Base-by-base conservation (phyloP, 2,329 filamentous ascomycete species). In the Hypoxylon sp. region DNA sequence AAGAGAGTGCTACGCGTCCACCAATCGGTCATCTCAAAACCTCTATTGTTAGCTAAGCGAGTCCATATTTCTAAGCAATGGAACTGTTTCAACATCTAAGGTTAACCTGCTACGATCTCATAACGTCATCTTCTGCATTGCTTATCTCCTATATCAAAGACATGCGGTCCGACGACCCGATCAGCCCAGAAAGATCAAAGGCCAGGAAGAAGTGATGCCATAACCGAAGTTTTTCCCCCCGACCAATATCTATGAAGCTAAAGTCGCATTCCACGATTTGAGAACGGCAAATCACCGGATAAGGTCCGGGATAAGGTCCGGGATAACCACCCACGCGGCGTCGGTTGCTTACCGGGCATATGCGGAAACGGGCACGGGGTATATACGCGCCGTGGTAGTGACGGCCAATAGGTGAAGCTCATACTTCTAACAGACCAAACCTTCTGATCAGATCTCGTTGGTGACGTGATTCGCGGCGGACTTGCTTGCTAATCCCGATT, bases 401-500 rank as follows among this genome's bases (percentile, higher is more conserved):
- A 20, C 12, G 12, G 20, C 40, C 32, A 45, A 44, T 49, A 32
- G 40, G 46, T 33, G 51, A 52, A 56, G 20, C 20, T 28, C 49
- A 16, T 42, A 18, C 26, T 16, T 26, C 32, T 58, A 46, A 16
- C 20, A 49, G 24, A 26, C 16, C 12, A 18, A 26, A 32, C 40
- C 18, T 50, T 53, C 42, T 67, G 40, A 58, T 61, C 56, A 22
- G 24, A 18, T 14, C 33, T 53, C 55, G 36, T 46, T 24, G 46
- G 24, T 68, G 66, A 62, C 66, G 66, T 68, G 66, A 68, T 68
- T 61, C 20, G 7, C 12, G n/a, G 16, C 36, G 1, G 3, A 50
- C 38, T 46, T 38, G 53, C 38, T 46, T 38, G 49, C 49, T 38
- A 24, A 38, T 20, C 50, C 53, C 58, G 59, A 12, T 58, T 66